These are phyloP conservation scores for Volvox reticuliferus DNA, from an alignment of 139 green algal genomes.

Conservation along the genomic window DNA sequence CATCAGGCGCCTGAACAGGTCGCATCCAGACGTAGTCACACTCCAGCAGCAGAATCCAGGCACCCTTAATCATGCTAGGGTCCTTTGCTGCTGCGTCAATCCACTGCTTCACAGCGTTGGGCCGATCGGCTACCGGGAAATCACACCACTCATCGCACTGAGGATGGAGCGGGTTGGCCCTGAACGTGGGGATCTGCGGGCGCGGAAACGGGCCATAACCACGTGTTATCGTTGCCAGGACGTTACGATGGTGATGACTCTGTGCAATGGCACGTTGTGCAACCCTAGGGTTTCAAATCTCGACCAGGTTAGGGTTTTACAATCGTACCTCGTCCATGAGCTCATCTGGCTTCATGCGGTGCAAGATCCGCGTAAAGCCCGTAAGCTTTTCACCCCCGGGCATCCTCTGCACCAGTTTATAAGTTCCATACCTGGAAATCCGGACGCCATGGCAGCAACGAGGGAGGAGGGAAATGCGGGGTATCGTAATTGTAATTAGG, in stretches of 20 bases:
- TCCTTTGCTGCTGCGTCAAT: constrained; percentile 67
- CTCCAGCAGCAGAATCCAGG: constrained; percentile 91
- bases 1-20: constrained; percentile 65
- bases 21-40: constrained; percentile 89
- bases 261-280: neutral
- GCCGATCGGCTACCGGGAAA: constrained; percentile 88
- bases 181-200: constrained; percentile 72
- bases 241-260: neutral
- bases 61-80: constrained; percentile 74
- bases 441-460: no score
- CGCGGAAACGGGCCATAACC: neutral
- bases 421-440: constrained; percentile 78
- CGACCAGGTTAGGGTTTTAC: neutral
- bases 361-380: constrained; percentile 91
- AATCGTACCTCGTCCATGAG: constrained; percentile 78
- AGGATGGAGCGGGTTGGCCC: constrained; percentile 69
- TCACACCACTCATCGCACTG: constrained; percentile 89
- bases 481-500: no score
- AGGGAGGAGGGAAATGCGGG: no score
- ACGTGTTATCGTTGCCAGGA: no score
- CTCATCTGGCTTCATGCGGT: constrained; percentile 78
- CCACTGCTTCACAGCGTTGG: constrained; percentile 87
- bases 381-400: constrained; percentile 80
- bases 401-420: constrained; percentile 78
- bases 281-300: neutral